These are phyloP conservation scores for Alternaria rosae DNA, from an alignment of 2,329 filamentous ascomycete species.

Conservation along the genomic window DNA sequence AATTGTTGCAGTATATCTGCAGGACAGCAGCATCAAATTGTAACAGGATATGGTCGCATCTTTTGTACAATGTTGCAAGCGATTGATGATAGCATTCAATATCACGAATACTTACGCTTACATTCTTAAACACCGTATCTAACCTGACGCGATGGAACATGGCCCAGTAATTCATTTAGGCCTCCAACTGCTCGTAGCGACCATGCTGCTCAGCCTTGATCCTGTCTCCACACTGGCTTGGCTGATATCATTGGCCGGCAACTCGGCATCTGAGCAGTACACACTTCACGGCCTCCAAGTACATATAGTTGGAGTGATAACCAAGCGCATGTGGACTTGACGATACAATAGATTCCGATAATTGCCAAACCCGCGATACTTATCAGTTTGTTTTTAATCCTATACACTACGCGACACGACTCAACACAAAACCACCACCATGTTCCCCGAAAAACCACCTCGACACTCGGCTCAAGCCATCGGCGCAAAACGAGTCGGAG, in stretches of 20 bases:
- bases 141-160: not conserved
- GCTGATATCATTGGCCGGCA: slow-evolving; percentile 21
- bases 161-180: not conserved
- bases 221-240: slow-evolving; percentile 9
- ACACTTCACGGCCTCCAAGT: not conserved
- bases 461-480: slow-evolving; percentile 27
- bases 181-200: not conserved
- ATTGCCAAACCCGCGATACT: not conserved
- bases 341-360: not conserved
- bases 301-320: not conserved
- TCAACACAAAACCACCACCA: not conserved
- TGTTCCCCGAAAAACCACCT: slow-evolving; percentile 15
- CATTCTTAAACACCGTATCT: not conserved
- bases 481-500: slow-evolving; percentile 20
- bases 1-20: not conserved
- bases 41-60: not conserved
- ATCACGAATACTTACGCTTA: not conserved
- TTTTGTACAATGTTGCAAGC: not conserved
- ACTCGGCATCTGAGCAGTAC: slow-evolving; percentile 7
- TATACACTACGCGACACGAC: not conserved
- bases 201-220: not conserved
- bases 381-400: not conserved
- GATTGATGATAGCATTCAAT: not conserved
- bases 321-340: not conserved
- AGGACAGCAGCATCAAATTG: not conserved